phyloP scores from a whole-genome alignment of 148 eudicot genomes.

The Drosera capensis region DNA sequence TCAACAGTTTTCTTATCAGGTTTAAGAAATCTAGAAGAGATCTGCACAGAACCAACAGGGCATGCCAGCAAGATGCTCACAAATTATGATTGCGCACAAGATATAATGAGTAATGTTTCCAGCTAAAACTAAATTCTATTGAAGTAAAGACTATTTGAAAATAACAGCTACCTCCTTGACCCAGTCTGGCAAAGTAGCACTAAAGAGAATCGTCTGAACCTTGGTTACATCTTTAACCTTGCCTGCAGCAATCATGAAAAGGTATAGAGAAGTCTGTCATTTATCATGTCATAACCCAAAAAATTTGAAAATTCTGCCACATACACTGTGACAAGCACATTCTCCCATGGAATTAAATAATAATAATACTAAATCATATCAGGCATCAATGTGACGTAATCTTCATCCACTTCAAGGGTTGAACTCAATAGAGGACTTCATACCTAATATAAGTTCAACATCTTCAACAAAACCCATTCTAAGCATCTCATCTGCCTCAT shows the following conservation, averaged over 20 bases:
- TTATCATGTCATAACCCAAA: not conserved
- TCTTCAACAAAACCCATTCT: constrained; percentile 93
- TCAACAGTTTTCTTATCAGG: constrained; percentile 64
- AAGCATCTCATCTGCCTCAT: constrained; percentile 97
- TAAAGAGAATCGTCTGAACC: constrained; percentile 90
- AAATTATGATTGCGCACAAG: no score
- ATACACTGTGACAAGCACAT: no score
- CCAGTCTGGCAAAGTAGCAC: constrained; percentile 90
- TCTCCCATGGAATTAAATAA: no score
- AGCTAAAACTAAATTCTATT: no score
- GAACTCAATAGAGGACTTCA: no score
- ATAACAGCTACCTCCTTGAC: constrained; percentile 46
- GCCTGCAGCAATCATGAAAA: constrained; percentile 22
- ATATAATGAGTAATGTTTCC: no score
- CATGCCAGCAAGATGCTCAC: not conserved
- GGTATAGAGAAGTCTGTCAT: no score
- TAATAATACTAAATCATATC: no score
- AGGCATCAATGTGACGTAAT: no score
- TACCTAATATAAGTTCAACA: constrained; percentile 79
- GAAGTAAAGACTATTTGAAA: not conserved
- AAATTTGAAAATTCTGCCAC: no score
- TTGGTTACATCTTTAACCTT: constrained; percentile 75
- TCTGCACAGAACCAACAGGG: constrained; percentile 19
- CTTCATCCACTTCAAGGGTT: no score
- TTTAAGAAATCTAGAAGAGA: constrained; percentile 63